Evolutionary conservation across 2,329 filamentous ascomycete species (phyloP), one percentile per base, ranked within the genome.

Genomic region (Cercospora sojina): DNA sequence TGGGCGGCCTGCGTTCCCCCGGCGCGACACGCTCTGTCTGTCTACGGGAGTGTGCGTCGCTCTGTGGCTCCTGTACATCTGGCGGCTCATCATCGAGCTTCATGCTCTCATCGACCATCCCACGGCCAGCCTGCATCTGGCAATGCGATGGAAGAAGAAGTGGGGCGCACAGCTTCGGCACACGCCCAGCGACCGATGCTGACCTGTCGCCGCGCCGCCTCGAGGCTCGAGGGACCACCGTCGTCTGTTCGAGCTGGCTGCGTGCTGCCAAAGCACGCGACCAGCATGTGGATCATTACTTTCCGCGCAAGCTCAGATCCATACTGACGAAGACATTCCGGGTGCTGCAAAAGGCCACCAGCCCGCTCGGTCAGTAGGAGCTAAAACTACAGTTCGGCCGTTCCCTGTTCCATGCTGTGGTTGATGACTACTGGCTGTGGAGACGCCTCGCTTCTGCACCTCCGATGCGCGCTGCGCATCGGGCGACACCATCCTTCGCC

Each of bases 301-400:
- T 23, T 51, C 47, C 47, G 47, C 47, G 47, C 23, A 27, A 20
- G 47, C 47, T 51, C 18, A 20, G 47, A 51, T 51, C 47, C 47
- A n/a, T 56, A 47, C 57, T 12, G n/a, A 62, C 60, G 60, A 62
- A 56, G 29, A 62, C 60, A 55, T 55, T 10, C 60, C 60, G 60
- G 60, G 60, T 62, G 47, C n/a, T 61, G 41, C 25, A 7, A 29
- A 43, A 62, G 27, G 60, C 60, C 60, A 62, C 60, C 35, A 43
- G 35, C 38, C 60, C 43, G 43, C 43, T 49, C 23, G 18, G 60
- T 31, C 38, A 62, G 35, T 38, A n/a, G 59, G 47, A 62, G 43
- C 49, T 55, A 31, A 29, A 62, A 29, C 49, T 55, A 31, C 47
- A 31, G 31, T 62, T 31, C 47, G 47, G 18, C 25, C 25, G 23